Conservation (phyloP, 75 land plant genomes). For the Cunninghamia lanceolata region DNA sequence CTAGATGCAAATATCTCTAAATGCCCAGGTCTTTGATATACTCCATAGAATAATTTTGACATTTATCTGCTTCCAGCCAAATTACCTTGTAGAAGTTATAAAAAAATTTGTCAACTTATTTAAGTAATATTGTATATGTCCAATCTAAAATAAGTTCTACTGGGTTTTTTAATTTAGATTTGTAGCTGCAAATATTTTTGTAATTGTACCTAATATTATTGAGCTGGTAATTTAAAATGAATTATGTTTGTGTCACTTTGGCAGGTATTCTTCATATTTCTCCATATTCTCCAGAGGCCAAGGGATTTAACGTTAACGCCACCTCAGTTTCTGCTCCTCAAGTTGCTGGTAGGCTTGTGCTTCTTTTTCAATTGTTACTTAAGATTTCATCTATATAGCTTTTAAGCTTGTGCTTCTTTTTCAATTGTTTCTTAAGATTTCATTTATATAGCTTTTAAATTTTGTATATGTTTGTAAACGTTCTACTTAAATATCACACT, state of each 20-base stretch:
- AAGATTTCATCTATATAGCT: not conserved
- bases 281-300: conserved; percentile 1
- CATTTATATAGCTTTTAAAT: no score
- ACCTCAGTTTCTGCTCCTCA: not conserved
- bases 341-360: not conserved
- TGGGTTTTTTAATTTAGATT: no score
- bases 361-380: not conserved
- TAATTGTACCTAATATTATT: not conserved
- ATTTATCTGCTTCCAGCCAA: no score
- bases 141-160: not conserved
- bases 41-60: not conserved
- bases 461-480: no score
- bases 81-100: not conserved
- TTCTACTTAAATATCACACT: no score
- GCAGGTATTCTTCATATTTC: conserved; percentile 7
- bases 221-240: not conserved
- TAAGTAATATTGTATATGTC: no score
- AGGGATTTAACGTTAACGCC: not conserved
- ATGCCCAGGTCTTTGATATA: conserved; percentile 6
- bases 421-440: no score
- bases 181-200: no score
- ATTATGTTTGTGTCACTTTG: not conserved
- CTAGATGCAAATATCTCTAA: not conserved
- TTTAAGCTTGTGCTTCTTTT: no score
- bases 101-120: no score